Evolutionary conservation across 495 filamentous ascomycete species (phyloP), one percentile per base, ranked within the genome.

Genomic region (Penicillium riverlandense): DNA sequence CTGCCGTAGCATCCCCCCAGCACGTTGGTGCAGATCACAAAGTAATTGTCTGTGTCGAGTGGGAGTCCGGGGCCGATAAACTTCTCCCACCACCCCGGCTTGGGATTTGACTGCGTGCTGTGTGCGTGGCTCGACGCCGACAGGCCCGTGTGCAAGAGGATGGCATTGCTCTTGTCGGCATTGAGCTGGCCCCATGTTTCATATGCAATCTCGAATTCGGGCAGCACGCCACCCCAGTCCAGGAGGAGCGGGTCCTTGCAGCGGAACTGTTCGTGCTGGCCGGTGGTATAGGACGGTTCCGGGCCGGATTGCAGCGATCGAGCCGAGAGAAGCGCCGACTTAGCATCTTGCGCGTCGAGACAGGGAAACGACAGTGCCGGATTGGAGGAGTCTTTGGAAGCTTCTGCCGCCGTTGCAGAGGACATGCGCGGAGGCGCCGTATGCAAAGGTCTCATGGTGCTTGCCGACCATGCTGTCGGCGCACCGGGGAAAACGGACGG

Each of bases 1-100:
- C 86, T 94, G 32, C 94, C 94, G 64, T 91, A 99, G 69, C 92
- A 99, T 14, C 94, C 88, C 15, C 94, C 92, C 30, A 99, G 75
- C 11, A 96, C 88, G 61, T 99, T 99, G 8, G 94, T 97, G 65
- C 92, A 99, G 48, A 99, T 88, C 38, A 99, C 66, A 58, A 84
- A 85, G 67, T 94, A 95, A 57, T 88, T 91, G 55, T 91, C 63
- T 2, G 94, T 99, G 62, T 99, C 88, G 7, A 99, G 63, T 14
- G 89, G 82, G 29, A 76, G 74, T 0, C 88, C 90, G 0, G 94
- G 86, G 0, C 92, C 92, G 51, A 99, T 96, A 63, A 99, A 99
- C 62, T 86, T 95, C 70, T 99, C 94, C 92, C 92, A 99, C 92
- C 92, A 99, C 1, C 92, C 92, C 0, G 86, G 82, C 61, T 95